phyloP scores from a whole-genome alignment of 345 rosid species.

The Litchi chinensis region DNA sequence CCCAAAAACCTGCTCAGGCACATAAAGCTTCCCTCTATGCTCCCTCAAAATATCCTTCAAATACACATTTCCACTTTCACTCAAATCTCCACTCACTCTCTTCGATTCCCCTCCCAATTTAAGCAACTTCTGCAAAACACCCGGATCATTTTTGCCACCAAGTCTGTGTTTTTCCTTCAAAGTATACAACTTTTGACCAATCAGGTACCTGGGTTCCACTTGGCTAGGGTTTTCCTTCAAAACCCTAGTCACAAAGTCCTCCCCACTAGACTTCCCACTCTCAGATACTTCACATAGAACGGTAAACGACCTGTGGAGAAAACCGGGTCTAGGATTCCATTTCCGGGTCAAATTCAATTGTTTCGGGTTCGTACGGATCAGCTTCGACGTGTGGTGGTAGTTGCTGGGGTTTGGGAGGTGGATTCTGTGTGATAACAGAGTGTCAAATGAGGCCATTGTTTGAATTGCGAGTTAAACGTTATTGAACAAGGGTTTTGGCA shows the following conservation, averaged over 20 bases:
- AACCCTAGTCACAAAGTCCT: conserved; percentile 69
- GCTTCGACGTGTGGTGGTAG: conserved; percentile 18
- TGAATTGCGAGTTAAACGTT: neutral
- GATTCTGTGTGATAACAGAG: conserved; percentile 42
- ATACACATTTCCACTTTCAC: conserved; percentile 51
- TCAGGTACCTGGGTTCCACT: conserved; percentile 63
- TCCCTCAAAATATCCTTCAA: conserved; percentile 80
- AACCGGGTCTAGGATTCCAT: conserved; percentile 34
- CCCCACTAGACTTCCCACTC: conserved; percentile 30
- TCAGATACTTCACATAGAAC: conserved; percentile 49
- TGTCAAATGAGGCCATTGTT: conserved; percentile 53
- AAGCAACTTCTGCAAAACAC: conserved; percentile 45
- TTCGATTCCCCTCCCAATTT: conserved; percentile 36
- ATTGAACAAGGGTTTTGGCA: neutral
- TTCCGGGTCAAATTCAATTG: conserved; percentile 30
- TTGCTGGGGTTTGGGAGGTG: conserved; percentile 40
- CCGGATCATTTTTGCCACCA: conserved; percentile 42
- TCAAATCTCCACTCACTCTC: conserved; percentile 30
- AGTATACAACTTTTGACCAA: conserved; percentile 60
- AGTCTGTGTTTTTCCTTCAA: conserved; percentile 60
- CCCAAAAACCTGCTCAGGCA: conserved; percentile 87
- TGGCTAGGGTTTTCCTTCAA: conserved; percentile 89
- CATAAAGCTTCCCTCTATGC: conserved; percentile 83
- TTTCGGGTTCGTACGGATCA: conserved; percentile 15
- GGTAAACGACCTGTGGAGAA: conserved; percentile 51